Percentiles rank a stretch among this genome's conserved stretches.
These are phyloP conservation scores for Przewalskia tangutica DNA, from an alignment of 257 asterid genomes.

Conservation along the genomic window DNA sequence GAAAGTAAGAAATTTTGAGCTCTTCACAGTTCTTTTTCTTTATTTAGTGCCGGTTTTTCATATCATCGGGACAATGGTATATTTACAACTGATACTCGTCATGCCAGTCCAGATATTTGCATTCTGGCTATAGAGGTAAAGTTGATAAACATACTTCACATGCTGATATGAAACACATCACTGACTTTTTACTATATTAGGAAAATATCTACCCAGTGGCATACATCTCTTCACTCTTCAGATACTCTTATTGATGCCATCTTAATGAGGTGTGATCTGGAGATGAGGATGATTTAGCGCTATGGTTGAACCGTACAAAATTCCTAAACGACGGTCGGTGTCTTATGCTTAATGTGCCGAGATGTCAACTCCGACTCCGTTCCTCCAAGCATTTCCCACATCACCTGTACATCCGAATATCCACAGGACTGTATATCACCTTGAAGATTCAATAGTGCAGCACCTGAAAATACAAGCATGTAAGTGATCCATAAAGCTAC, in stretches of 20 bases:
- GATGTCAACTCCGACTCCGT: slow-evolving; percentile 40
- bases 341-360: slow-evolving; percentile 36
- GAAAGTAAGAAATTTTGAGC: not conserved
- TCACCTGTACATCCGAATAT: slow-evolving; percentile 79
- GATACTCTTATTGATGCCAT: not conserved
- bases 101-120: not conserved
- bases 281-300: slow-evolving; percentile 22
- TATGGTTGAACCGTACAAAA: slow-evolving; percentile 27
- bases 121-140: too few relatives aligned
- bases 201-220: not conserved
- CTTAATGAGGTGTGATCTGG: slow-evolving; percentile 23
- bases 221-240: not conserved
- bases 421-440: slow-evolving; percentile 91
- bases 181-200: not conserved
- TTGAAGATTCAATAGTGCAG: slow-evolving; percentile 66
- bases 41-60: not conserved
- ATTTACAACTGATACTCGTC: not conserved
- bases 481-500: not conserved
- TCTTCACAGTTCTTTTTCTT: not conserved
- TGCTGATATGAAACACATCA: not conserved
- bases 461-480: slow-evolving; percentile 28
- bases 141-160: not conserved
- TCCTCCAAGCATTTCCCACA: slow-evolving; percentile 91
- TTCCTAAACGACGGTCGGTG: slow-evolving; percentile 40
- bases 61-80: not conserved